These are phyloP conservation scores for Andalucia godoyi DNA, from an alignment of 78 protist genomes.

Conservation along the genomic window DNA sequence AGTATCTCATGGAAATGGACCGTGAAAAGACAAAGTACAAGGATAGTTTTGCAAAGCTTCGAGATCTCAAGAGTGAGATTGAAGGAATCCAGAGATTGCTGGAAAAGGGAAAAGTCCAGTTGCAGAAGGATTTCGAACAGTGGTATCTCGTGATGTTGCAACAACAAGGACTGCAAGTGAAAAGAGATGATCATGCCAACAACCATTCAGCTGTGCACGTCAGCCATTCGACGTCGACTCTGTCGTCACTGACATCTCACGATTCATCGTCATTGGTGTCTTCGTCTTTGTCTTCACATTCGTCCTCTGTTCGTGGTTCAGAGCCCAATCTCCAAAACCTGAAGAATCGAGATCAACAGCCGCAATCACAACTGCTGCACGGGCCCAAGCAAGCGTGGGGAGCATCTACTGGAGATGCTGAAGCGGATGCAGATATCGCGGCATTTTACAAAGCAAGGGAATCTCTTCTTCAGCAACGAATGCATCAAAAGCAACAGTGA, in stretches of 20 bases:
- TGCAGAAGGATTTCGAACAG: background rate
- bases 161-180: too few relatives aligned
- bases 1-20: background rate
- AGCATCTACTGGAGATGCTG: slow-evolving; percentile 15
- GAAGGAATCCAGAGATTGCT: slow-evolving; percentile 7
- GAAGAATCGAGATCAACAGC: background rate
- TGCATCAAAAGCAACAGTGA: too few relatives aligned
- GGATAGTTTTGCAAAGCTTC: background rate
- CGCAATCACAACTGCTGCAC: background rate
- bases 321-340: background rate
- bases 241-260: background rate
- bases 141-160: background rate
- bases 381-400: too few relatives aligned
- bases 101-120: background rate
- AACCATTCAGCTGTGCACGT: too few relatives aligned
- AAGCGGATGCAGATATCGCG: slow-evolving; percentile 12
- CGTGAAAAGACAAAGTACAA: background rate
- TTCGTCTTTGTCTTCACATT: too few relatives aligned
- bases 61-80: slow-evolving; percentile 4
- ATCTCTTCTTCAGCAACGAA: too few relatives aligned
- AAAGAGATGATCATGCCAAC: too few relatives aligned
- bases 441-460: slow-evolving; percentile 10
- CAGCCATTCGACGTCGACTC: background rate
- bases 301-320: background rate
- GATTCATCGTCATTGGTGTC: background rate